Base-by-base conservation (phyloP, 352 stramenopile species). In the Phytophthora citricola region DNA sequence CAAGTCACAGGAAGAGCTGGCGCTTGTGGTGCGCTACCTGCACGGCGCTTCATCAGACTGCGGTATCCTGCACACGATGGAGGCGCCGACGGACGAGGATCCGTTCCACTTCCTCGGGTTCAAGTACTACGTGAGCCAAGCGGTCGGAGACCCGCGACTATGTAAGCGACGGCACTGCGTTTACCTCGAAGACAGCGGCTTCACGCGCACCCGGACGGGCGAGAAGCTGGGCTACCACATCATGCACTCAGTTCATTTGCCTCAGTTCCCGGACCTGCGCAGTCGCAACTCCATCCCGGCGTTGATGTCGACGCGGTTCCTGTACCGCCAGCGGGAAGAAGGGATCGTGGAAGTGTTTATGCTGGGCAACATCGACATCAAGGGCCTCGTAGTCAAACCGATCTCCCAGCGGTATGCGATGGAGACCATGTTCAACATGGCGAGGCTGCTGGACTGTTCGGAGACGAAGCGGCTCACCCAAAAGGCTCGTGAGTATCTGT, bases 81-180 rank as follows among this genome's bases (percentile, higher is more conserved):
- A 82, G 53, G 17, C 66, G 0, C 76, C 76, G 10, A 81, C 63
- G 7, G 41, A 66, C 0, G 53, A 54, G 0, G 71, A 85, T 24
- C 76, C 73, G 14, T 82, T 82, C 48, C 73, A 77, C 24, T 85
- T 85, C 60, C 55, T 85, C 12, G 76, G 76, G 6, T 71, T 85
- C 68, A 85, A 85, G 47, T 85, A 66, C 71, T 71, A 82, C 43
- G 73, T 82, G 17, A 82, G 71, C 26, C 70, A 76, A 39, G 53
- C 69, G 12, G 60, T 75, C 1, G 66, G 56, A 6, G 57, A 78
- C 50, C 47, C 58, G 11, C 40, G 48, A 34, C 15, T 77, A 9
- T 65, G 48, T 8, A 73, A 71, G 44, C 73, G 75, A 29, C 60
- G 75, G 12, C 73, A 85, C 56, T 75, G 75, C 17, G 55, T 79